These are phyloP conservation scores for Fusarium oligoseptatum DNA, from an alignment of 2,329 filamentous ascomycete species.

Conservation along the genomic window DNA sequence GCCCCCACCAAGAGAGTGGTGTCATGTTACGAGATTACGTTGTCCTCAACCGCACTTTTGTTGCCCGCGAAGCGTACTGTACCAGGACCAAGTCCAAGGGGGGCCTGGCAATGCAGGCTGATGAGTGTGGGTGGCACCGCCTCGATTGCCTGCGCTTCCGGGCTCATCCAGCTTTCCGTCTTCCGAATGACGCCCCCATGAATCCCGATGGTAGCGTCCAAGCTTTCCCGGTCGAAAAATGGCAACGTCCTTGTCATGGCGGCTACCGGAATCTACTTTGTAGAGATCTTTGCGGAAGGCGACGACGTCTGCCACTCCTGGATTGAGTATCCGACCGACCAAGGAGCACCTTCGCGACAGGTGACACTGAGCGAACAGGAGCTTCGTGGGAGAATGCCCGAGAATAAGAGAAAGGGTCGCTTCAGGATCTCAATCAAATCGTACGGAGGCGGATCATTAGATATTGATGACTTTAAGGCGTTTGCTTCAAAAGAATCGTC, in stretches of 20 bases:
- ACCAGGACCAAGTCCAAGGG: slow-evolving; percentile 89
- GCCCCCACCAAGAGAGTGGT: slow-evolving; percentile 89
- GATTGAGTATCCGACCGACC: slow-evolving; percentile 81
- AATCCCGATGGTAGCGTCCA: slow-evolving; percentile 82
- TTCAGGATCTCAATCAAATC: slow-evolving; percentile 83
- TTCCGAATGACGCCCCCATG: slow-evolving; percentile 78
- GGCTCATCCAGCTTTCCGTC: slow-evolving; percentile 88
- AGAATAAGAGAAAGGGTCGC: slow-evolving; percentile 77
- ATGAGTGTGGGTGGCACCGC: slow-evolving; percentile 93
- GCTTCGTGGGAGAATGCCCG: slow-evolving; percentile 77
- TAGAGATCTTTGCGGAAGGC: slow-evolving; percentile 85
- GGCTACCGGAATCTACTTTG: slow-evolving; percentile 83
- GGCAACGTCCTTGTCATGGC: slow-evolving; percentile 83
- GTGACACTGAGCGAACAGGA: slow-evolving; percentile 81
- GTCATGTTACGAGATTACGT: slow-evolving; percentile 94
- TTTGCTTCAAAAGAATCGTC: slow-evolving; percentile 79
- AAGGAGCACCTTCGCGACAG: slow-evolving; percentile 75
- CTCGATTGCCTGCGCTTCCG: slow-evolving; percentile 91
- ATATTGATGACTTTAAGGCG: slow-evolving; percentile 80
- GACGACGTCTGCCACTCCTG: slow-evolving; percentile 84
- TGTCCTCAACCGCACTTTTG: slow-evolving; percentile 85
- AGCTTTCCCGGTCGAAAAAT: slow-evolving; percentile 84
- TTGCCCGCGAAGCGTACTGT: slow-evolving; percentile 84
- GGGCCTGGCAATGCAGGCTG: slow-evolving; percentile 77
- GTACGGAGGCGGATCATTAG: slow-evolving; percentile 78